Evolutionary conservation across 805 yeast genomes (phyloP).

Genomic region (Hanseniaspora singularis): DNA sequence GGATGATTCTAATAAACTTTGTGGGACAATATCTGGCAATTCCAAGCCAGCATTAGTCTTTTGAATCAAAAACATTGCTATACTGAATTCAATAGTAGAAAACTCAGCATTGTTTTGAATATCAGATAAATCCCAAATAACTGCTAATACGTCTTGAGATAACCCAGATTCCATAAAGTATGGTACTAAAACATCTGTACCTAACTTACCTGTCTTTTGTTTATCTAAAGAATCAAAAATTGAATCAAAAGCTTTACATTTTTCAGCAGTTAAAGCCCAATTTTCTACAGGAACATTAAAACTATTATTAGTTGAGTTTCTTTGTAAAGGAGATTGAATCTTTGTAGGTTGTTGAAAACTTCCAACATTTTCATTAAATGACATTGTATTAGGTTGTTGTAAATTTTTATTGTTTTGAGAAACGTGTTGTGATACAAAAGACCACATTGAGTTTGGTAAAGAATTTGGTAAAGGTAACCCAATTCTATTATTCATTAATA

Average conservation of each 20-base stretch:
- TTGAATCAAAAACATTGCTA: constrained; percentile 88
- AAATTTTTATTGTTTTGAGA: too few species aligned
- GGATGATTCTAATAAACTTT: constrained; percentile 37
- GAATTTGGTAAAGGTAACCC: constrained; percentile 40
- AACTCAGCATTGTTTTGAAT: constrained; percentile 75
- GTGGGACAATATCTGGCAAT: constrained; percentile 70
- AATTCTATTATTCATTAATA: constrained; percentile 44
- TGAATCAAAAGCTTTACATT: constrained; percentile 63
- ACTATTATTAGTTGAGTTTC: constrained; percentile 17
- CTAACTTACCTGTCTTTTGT: constrained; percentile 45
- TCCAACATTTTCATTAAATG: constrained; percentile 22
- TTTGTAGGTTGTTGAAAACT: constrained; percentile 18
- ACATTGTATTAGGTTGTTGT: constrained; percentile 15
- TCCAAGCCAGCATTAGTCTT: constrained; percentile 65
- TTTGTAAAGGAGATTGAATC: constrained; percentile 22
- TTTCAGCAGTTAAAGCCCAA: constrained; percentile 60
- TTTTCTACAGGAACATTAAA: constrained; percentile 33
- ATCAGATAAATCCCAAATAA: constrained; percentile 91
- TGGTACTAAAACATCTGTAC: constrained; percentile 73
- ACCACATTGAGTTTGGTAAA: constrained; percentile 36
- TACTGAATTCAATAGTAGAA: constrained; percentile 69
- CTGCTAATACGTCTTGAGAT: constrained; percentile 71
- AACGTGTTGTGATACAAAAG: constrained; percentile 23
- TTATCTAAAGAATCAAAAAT: constrained; percentile 74
- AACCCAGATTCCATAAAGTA: constrained; percentile 81